Percentiles rank a stretch among this genome's conserved stretches.
Evolutionary conservation across 2,329 filamentous ascomycete genomes (phyloP).

Genomic region (Mycosphaerella sp.): DNA sequence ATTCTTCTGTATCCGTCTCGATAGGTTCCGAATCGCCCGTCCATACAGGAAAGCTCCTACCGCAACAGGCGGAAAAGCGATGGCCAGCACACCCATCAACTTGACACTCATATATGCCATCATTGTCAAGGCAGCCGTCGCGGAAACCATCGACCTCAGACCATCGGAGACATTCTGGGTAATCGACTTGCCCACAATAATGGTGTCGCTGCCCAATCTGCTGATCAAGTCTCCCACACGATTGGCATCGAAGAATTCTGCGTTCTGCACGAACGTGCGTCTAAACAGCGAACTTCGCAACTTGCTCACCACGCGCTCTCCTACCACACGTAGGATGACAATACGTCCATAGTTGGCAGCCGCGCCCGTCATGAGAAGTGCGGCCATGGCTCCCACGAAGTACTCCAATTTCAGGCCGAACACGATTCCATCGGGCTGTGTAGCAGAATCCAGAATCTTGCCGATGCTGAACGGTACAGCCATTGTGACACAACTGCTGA

Average conservation of each 20-base stretch:
- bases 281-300: constrained; percentile 85
- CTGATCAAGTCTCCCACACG: constrained; percentile 94
- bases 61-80: constrained; percentile 88
- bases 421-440: constrained; percentile 63
- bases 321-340: constrained; percentile 85
- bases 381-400: constrained; percentile 75
- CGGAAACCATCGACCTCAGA: constrained; percentile 83
- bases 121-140: constrained; percentile 77
- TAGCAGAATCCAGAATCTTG: constrained; percentile 87
- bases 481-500: constrained; percentile 92
- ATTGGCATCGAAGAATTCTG: constrained; percentile 98
- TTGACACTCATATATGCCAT: constrained; percentile 96
- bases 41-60: constrained; percentile 89
- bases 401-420: constrained; percentile 80
- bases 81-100: constrained; percentile 74
- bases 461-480: constrained; percentile 95
- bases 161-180: constrained; percentile 97
- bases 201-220: constrained; percentile 87
- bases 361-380: constrained; percentile 73
- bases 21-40: constrained; percentile 78
- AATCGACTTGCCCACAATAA: constrained; percentile 97
- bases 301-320: constrained; percentile 86
- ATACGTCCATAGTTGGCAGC: constrained; percentile 91
- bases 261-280: constrained; percentile 91
- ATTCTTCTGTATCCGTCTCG: constrained; percentile 88